phyloP scores from a whole-genome alignment of 495 filamentous ascomycete species.

The Penicillium steckii region DNA sequence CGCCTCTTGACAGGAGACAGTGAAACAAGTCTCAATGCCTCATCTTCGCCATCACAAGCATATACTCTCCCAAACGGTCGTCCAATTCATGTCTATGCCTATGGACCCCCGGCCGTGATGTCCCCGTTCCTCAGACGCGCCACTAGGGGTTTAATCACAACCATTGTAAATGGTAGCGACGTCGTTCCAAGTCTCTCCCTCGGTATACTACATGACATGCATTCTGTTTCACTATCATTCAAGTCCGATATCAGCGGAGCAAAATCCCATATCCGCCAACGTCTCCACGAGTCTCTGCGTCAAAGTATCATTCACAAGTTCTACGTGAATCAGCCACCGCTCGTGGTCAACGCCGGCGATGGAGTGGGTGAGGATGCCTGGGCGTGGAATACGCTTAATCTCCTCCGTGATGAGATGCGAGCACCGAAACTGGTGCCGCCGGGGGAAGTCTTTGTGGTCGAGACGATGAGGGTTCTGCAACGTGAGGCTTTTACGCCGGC shows the following conservation, averaged over 20 bases:
- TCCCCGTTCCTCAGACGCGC: slow-evolving; percentile 68
- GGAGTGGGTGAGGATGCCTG: slow-evolving; percentile 64
- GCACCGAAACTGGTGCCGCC: slow-evolving; percentile 71
- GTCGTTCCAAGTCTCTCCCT: slow-evolving; percentile 73
- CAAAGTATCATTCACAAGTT: slow-evolving; percentile 47
- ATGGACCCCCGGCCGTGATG: slow-evolving; percentile 72
- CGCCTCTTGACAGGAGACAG: slow-evolving; percentile 37
- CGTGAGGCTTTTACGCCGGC: slow-evolving; percentile 52
- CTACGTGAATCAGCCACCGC: slow-evolving; percentile 45
- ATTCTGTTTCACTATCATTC: slow-evolving; percentile 67
- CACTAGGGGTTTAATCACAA: slow-evolving; percentile 75
- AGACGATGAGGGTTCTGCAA: slow-evolving; percentile 59
- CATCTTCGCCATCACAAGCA: slow-evolving; percentile 5
- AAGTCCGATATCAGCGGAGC: slow-evolving; percentile 66
- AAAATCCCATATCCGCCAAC: slow-evolving; percentile 61
- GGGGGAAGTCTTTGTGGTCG: slow-evolving; percentile 72
- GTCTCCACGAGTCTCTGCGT: slow-evolving; percentile 63
- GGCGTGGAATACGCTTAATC: slow-evolving; percentile 67
- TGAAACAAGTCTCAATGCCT: slow-evolving; percentile 14
- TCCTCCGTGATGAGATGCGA: slow-evolving; percentile 65
- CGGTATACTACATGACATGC: slow-evolving; percentile 73
- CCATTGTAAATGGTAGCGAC: slow-evolving; percentile 69
- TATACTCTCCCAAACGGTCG: slow-evolving; percentile 62
- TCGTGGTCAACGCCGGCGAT: slow-evolving; percentile 42
- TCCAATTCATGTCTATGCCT: slow-evolving; percentile 76